These are phyloP conservation scores for Boletus patriciae DNA, from an alignment of 768 basidiomycete genomes.

Conservation along the genomic window DNA sequence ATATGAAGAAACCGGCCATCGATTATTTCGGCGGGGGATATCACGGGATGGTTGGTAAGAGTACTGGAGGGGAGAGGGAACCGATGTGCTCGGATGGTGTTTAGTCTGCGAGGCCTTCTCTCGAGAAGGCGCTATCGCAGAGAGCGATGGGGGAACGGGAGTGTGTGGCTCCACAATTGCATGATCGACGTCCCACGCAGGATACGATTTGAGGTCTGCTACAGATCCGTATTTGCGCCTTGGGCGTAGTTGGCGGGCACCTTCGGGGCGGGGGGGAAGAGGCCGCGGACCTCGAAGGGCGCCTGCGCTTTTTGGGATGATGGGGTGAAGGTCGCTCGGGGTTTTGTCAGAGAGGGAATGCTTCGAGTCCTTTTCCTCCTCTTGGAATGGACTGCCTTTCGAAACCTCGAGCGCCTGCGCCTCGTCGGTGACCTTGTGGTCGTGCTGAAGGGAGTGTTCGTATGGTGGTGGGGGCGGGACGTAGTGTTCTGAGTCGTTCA, in stretches of 20 bases:
- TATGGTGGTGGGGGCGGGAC: constrained; percentile 44
- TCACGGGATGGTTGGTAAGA: constrained; percentile 24
- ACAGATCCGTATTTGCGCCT: neutral
- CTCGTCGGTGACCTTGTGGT: constrained; percentile 48
- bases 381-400: constrained; percentile 11
- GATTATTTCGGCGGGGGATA: constrained; percentile 16
- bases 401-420: constrained; percentile 10
- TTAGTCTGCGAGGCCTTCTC: constrained; percentile 34
- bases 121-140: constrained; percentile 34
- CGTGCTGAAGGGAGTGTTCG: constrained; percentile 42
- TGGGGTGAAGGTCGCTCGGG: neutral
- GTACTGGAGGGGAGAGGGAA: constrained; percentile 23
- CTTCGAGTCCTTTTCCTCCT: constrained; percentile 19
- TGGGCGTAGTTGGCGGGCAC: neutral
- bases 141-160: constrained; percentile 37
- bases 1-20: constrained; percentile 2
- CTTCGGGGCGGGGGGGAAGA: constrained; percentile 27
- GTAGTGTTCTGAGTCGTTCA: constrained; percentile 24
- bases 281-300: constrained; percentile 20
- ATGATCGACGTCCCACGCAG: neutral
- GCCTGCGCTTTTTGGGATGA: neutral
- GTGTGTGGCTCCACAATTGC: constrained; percentile 8
- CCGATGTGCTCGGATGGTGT: constrained; percentile 23
- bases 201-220: constrained; percentile 8
- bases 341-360: constrained; percentile 11